These are phyloP conservation scores for Talaromyces trachyspermus DNA, from an alignment of 495 filamentous ascomycete species.

Conservation along the genomic window DNA sequence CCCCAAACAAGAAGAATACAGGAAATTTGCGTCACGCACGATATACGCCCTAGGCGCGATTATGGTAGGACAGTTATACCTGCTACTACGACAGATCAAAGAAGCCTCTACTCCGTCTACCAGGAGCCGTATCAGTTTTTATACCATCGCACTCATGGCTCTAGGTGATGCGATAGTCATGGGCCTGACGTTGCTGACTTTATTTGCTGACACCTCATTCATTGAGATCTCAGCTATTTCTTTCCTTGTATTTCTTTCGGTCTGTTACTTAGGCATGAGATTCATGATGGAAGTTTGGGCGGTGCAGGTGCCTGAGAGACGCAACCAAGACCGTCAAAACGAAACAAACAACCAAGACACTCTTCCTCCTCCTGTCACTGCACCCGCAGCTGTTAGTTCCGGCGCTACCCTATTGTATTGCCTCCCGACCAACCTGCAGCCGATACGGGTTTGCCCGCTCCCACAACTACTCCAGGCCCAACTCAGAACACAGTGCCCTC, in stretches of 20 bases:
- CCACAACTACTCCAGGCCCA: constrained; percentile 42
- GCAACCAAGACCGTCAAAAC: constrained; percentile 41
- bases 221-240: constrained; percentile 59
- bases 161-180: constrained; percentile 72
- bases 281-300: constrained; percentile 86
- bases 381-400: constrained; percentile 36
- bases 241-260: constrained; percentile 66
- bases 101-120: constrained; percentile 94
- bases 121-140: constrained; percentile 82
- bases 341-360: constrained; percentile 28
- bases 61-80: constrained; percentile 60
- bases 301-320: constrained; percentile 75
- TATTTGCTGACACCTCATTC: constrained; percentile 57
- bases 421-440: constrained; percentile 75
- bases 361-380: constrained; percentile 59
- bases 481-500: constrained; percentile 31
- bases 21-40: constrained; percentile 56
- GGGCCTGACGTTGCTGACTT: constrained; percentile 55
- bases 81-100: constrained; percentile 80
- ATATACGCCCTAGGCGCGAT: constrained; percentile 59
- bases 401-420: constrained; percentile 65
- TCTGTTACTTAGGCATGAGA: constrained; percentile 67
- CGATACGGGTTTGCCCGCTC: constrained; percentile 24
- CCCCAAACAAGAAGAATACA: constrained; percentile 69
- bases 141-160: constrained; percentile 76